Base-by-base conservation (phyloP, 139 green algal genomes). In the Micractinium conductrix region DNA sequence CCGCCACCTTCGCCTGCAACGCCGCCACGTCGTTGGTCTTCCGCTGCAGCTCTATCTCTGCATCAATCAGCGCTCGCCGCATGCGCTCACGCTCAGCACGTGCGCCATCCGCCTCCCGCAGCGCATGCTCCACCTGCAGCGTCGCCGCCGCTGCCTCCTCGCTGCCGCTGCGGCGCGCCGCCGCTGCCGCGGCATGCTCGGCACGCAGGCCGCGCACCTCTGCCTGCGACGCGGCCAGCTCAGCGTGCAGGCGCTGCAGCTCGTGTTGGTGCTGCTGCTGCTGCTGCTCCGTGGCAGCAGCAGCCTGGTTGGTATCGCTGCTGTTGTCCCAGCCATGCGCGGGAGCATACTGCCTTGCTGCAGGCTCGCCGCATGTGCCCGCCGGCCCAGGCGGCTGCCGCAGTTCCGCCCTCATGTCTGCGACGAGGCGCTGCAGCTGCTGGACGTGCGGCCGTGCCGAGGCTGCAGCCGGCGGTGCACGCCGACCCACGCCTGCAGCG, bases 371-470 rank as follows among this genome's bases (percentile, higher is more conserved):
- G 75, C 53, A n/a, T n/a, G n/a, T n/a, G n/a, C n/a, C n/a, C n/a
- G n/a, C n/a, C n/a, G n/a, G n/a, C n/a, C n/a, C 73, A 2, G 53
- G 45, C 30, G 69, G 53, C 80, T 85, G 80, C 37, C 69, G 48
- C 26, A 85, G 53, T 70, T 85, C 80, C 0, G 37, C 53, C 19
- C 69, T 26, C 80, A 85, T 85, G 24, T 74, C 80, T 30, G n/a
- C 53, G 38, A 85, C 80, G 28, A 85, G 80, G 26, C 69, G 80
- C 80, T 85, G 80, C 80, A 85, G 53, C 69, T 85, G 69, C 16
- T 37, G 40, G 24, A 85, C 17, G 53, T 78, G 80, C 50, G 79
- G 79, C 45, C 40, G 30, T 21, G 65, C 79, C 1, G 65, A 35
- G 24, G 5, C 43, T 24, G 45, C 30, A 5, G 33, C 38, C 37